A percentile compares a stretch with the other conserved stretches of the same genome.
phyloP scores from a whole-genome alignment of 2,329 filamentous ascomycete genomes.

The Macrophomina tecta region DNA sequence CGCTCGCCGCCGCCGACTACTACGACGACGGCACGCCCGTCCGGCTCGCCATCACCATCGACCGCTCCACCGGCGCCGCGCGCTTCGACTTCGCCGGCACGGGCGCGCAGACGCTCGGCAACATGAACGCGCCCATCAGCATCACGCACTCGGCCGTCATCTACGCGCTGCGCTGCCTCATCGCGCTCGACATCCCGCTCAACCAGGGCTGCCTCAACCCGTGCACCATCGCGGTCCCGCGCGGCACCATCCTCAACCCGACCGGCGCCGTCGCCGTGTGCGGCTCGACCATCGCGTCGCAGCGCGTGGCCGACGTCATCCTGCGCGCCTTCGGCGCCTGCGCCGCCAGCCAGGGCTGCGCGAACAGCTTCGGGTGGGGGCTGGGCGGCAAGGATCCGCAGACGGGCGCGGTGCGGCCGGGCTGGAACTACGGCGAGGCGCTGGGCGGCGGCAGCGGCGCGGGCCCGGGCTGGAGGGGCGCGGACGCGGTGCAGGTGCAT shows the following conservation, averaged over 20 bases:
- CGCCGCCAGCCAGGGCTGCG: constrained; percentile 33
- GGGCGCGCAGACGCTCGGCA: constrained; percentile 44
- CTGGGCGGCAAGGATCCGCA: constrained; percentile 34
- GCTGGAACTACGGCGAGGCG: constrained; percentile 45
- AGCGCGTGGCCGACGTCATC: constrained; percentile 36
- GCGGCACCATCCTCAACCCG: constrained; percentile 43
- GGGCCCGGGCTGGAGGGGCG: constrained; percentile 41
- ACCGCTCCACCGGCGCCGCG: constrained; percentile 40
- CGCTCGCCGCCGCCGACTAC: constrained; percentile 38
- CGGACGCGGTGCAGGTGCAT: constrained; percentile 42
- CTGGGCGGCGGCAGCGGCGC: constrained; percentile 45
- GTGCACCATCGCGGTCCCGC: constrained; percentile 43
- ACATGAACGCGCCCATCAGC: constrained; percentile 45
- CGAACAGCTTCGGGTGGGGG: constrained; percentile 40
- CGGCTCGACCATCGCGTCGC: constrained; percentile 31
- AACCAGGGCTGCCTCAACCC: constrained; percentile 49
- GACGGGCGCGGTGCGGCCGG: constrained; percentile 32
- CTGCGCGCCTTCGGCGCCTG: constrained; percentile 31
- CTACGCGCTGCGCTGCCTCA: constrained; percentile 46
- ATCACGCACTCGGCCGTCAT: constrained; percentile 49
- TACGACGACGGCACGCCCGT: constrained; percentile 49
- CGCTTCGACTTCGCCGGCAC: constrained; percentile 48
- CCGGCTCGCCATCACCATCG: constrained; percentile 41
- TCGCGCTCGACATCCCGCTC: constrained; percentile 46
- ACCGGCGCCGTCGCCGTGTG: constrained; percentile 41